Base-by-base conservation (phyloP, 805 yeast genomes). In the Metschnikowia dekortorum region DNA sequence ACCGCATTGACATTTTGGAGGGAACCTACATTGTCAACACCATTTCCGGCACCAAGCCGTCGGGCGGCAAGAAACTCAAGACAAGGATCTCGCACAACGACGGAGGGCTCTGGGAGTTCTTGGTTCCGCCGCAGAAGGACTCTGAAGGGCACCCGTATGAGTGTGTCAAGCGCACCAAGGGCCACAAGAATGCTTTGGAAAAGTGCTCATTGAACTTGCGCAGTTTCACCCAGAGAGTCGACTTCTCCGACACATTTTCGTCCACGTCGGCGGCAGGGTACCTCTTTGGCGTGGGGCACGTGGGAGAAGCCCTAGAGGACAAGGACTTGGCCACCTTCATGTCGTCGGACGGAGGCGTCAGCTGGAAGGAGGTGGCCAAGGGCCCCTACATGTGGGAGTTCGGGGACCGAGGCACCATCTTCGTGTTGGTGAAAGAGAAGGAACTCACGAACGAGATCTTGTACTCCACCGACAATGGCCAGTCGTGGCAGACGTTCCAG, bases 241-340 rank as follows among this genome's bases (percentile, higher is more conserved):
- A 91, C 64, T 77, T 79, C 49, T 79, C 96, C 59, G 97, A 92
- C 62, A 85, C 96, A 0, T 88, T 74, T 58, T 86, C 96, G 0
- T 90, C 98, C 0, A 83, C 88, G 0, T 85, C 96, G 8, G 98
- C 98, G 0, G 76, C 85, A 16, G 99, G 99, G 1, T 69, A 90
- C 69, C 69, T 92, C 78, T 74, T 94, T 56, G 97, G 87, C n/a
- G 81, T 87, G n/a, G 99, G 99, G 31, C 90, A 87, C 62, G 96
- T 89, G 46, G 98, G 97, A 6, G 79, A 75, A 30, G 53, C 58
- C 8, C 69, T 92, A 47, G 70, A 67, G 5, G 65, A 68, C 38
- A 73, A 76, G 3, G 80, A 83, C 44, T 78, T 85, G 0, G 74
- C 85, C 1, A 88, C 97, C 0, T 94, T 80, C 62, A 68, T 94